Evolutionary conservation across 2,329 filamentous ascomycete species (phyloP).

Genomic region (Domatiomyces catenatus): DNA sequence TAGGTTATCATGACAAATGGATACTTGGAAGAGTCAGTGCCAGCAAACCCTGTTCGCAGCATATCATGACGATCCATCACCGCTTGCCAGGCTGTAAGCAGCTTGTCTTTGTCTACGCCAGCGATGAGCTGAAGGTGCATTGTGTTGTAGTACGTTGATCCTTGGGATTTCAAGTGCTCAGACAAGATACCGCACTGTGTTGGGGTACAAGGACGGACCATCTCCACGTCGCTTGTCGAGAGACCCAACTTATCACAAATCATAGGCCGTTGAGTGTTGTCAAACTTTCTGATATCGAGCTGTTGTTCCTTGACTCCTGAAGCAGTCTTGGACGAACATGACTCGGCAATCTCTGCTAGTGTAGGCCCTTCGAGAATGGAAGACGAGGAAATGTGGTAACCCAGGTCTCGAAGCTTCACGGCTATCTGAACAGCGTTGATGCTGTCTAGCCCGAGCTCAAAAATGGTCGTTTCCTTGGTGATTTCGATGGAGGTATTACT

Average conservation of each 20-base stretch:
- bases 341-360: conserved; percentile 11
- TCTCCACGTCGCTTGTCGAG: conserved; percentile 29
- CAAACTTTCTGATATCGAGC: conserved; percentile 32
- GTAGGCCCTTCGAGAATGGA: conserved; percentile 52
- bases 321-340: conserved; percentile 3
- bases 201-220: conserved; percentile 60
- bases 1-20: conserved; percentile 66
- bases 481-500: not conserved
- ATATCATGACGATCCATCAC: conserved; percentile 48
- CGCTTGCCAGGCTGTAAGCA: conserved; percentile 45
- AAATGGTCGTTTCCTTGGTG: conserved; percentile 50
- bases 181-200: conserved; percentile 68
- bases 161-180: conserved; percentile 53
- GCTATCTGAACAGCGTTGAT: conserved; percentile 74
- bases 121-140: conserved; percentile 39
- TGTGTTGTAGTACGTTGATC: conserved; percentile 61
- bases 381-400: conserved; percentile 45
- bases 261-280: conserved; percentile 5
- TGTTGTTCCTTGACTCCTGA: not conserved
- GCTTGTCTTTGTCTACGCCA: conserved; percentile 22
- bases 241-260: conserved; percentile 23
- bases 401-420: conserved; percentile 45
- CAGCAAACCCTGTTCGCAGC: conserved; percentile 58
- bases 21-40: conserved; percentile 42
- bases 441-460: conserved; percentile 78